Conservation (phyloP, 345 rosid genomes). For the Durio zibethinus region DNA sequence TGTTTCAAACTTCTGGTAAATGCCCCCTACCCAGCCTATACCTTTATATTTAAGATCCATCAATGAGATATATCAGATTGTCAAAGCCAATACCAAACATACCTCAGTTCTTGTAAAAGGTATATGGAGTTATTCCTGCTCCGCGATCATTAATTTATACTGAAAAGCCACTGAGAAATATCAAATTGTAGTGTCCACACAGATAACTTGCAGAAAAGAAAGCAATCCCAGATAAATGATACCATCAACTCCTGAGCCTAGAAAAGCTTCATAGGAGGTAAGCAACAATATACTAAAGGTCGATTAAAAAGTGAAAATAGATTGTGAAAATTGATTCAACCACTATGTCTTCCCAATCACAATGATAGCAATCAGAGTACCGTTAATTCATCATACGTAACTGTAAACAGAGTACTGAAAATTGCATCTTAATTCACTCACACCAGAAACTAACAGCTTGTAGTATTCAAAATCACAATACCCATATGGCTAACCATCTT, state of each 20-base stretch:
- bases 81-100: background rate
- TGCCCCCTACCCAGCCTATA: slow-evolving; percentile 58
- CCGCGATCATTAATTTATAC: background rate
- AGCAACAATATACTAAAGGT: background rate
- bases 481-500: background rate
- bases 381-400: background rate
- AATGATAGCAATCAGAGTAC: background rate
- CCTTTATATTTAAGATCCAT: slow-evolving; percentile 57
- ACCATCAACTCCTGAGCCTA: background rate
- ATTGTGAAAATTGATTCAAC: background rate
- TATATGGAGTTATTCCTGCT: background rate
- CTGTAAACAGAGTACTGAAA: background rate
- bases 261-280: background rate
- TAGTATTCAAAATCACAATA: background rate
- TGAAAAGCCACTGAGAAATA: background rate
- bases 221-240: background rate
- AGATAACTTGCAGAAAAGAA: background rate
- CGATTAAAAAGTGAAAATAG: background rate
- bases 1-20: slow-evolving; percentile 66
- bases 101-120: background rate
- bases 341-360: background rate
- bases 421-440: background rate
- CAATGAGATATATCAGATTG: background rate
- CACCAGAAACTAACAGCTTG: background rate
- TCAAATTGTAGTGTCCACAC: background rate